phyloP scores from a whole-genome alignment of 192 early-diverging fungal species.

The Coemansia umbellata region DNA sequence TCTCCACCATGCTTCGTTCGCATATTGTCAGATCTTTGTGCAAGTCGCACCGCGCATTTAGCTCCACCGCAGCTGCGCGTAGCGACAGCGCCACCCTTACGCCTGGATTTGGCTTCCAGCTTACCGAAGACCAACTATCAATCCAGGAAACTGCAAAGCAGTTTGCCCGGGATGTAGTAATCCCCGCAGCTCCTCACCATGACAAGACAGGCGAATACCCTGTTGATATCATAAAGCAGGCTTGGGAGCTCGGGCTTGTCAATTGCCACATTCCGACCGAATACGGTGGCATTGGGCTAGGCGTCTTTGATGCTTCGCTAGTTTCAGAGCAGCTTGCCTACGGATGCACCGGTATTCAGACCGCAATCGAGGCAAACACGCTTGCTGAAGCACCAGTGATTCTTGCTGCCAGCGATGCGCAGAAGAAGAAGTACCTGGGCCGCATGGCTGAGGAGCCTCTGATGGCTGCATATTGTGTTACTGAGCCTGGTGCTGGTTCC shows the following conservation, averaged over 20 bases:
- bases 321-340: slow-evolving; percentile 90
- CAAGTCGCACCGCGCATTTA: slow-evolving; percentile 36
- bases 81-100: slow-evolving; percentile 10
- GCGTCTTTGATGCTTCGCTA: slow-evolving; percentile 81
- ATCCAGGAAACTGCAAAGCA: slow-evolving; percentile 88
- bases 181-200: slow-evolving; percentile 87
- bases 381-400: slow-evolving; percentile 89
- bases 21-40: slow-evolving; percentile 13
- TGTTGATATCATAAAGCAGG: slow-evolving; percentile 73
- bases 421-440: slow-evolving; percentile 96
- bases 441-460: slow-evolving; percentile 94
- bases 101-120: slow-evolving; percentile 56
- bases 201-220: slow-evolving; percentile 95
- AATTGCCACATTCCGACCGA: slow-evolving; percentile 85
- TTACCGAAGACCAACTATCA: slow-evolving; percentile 78
- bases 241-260: slow-evolving; percentile 90
- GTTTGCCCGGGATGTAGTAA: slow-evolving; percentile 86
- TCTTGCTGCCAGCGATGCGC: slow-evolving; percentile 79
- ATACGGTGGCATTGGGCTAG: slow-evolving; percentile 85
- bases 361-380: slow-evolving; percentile 95
- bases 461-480: slow-evolving; percentile 92
- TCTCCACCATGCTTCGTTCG: slow-evolving; percentile 32
- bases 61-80: slow-evolving; percentile 13
- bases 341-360: slow-evolving; percentile 94
- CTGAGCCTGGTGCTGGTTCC: slow-evolving; percentile 74